phyloP scores from a whole-genome alignment of 345 rosid species.

The Camelina laxa region DNA sequence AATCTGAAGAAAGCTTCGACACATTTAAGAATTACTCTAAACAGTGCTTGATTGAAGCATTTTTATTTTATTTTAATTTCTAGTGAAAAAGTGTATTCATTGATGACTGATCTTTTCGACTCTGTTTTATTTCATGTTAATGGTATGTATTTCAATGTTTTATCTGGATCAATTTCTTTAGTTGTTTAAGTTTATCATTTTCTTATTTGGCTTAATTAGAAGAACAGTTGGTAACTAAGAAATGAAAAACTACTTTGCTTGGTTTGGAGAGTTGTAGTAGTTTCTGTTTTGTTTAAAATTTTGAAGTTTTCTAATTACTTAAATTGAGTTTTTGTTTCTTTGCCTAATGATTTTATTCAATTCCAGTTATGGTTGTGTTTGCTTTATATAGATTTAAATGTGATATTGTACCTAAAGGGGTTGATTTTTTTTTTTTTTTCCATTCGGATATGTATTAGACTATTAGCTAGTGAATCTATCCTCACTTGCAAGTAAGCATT shows the following conservation, averaged over 20 bases:
- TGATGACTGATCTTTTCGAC: not conserved
- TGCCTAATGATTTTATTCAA: too few species aligned
- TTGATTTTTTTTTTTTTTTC: too few species aligned
- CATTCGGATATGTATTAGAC: too few species aligned
- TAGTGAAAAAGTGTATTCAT: not conserved
- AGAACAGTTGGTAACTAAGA: too few species aligned
- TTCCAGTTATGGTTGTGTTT: too few species aligned
- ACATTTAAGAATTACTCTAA: conserved; percentile 10
- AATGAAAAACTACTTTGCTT: not conserved
- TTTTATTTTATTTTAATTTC: not conserved
- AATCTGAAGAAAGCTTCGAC: not conserved
- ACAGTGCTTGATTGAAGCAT: conserved; percentile 12
- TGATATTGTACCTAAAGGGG: too few species aligned
- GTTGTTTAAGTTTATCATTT: not conserved
- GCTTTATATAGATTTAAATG: too few species aligned
- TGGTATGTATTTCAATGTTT: not conserved
- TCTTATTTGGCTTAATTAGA: not conserved
- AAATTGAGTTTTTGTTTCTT: too few species aligned
- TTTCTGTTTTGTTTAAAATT: too few species aligned
- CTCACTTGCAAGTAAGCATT: too few species aligned
- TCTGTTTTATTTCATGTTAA: conserved; percentile 4
- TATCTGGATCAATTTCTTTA: not conserved
- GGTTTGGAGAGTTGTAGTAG: not conserved
- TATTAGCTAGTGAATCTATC: too few species aligned
- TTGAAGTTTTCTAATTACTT: too few species aligned